Evolutionary conservation across 2,329 filamentous ascomycete species (phyloP).

Genomic region (Aspergillus bombycis): DNA sequence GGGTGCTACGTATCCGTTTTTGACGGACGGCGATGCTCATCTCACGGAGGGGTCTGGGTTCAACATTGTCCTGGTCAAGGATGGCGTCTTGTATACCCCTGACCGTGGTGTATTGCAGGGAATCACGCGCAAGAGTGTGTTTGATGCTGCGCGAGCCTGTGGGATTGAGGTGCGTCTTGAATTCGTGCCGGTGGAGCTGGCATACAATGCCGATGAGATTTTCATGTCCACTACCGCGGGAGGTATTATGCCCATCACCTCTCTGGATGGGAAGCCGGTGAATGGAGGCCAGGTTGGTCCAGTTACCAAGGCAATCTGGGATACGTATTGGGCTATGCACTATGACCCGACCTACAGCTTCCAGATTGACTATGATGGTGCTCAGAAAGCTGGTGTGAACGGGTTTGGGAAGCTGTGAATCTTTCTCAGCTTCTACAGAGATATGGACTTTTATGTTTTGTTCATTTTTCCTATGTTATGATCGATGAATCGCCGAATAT

Average conservation of each 20-base stretch:
- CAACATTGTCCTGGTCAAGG: constrained; percentile 53
- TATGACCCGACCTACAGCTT: constrained; percentile 44
- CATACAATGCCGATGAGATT: constrained; percentile 52
- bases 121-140: constrained; percentile 53
- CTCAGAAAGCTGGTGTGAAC: not conserved
- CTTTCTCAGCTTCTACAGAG: not conserved
- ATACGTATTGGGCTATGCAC: constrained; percentile 56
- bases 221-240: constrained; percentile 60
- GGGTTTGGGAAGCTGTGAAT: not conserved
- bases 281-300: constrained; percentile 49
- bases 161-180: constrained; percentile 44
- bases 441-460: too few species aligned
- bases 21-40: constrained; percentile 55
- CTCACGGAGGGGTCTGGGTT: constrained; percentile 56
- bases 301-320: constrained; percentile 54
- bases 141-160: constrained; percentile 44
- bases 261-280: constrained; percentile 48
- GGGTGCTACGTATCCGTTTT: constrained; percentile 52
- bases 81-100: constrained; percentile 50
- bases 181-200: constrained; percentile 46
- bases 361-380: constrained; percentile 13
- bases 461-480: too few species aligned
- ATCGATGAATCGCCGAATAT: not conserved
- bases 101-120: constrained; percentile 54
- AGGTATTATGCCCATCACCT: constrained; percentile 57